Base-by-base conservation (phyloP, 306 rosid genomes). In the Prunus dulcis region DNA sequence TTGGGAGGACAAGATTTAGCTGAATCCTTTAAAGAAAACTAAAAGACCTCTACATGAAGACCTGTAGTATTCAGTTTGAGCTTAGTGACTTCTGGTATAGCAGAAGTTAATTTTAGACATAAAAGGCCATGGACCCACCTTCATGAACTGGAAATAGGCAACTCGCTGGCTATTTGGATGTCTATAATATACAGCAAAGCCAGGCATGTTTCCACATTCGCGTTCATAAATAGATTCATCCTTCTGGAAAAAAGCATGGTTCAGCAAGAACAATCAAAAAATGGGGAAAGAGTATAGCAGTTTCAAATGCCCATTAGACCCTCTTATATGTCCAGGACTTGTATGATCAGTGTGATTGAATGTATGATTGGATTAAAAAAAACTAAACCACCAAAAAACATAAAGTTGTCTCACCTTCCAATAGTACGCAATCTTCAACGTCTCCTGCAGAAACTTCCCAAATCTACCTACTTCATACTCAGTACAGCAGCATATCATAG, bases 401-500 rank as follows among this genome's bases (percentile, higher is more conserved):
- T 73, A 62, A 65, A 73, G 28, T n/a, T 38, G 66, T 13, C 32
- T 76, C 82, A 95, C 99, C 99, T 92, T 95, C 99, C 99, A 95
- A 77, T 85, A 76, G 82, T 95, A 95, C 64, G 99, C 99, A 77
- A 91, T 89, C 91, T 91, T 95, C 86, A 95, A 80, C 62, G 99
- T 95, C 89, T 95, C 97, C 46, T 85, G 89, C 57, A 95, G 81
- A 84, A 95, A 95, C 90, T 96, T 89, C 68, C 97, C 99, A 78
- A 95, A 96, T 86, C 99, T 87, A 72, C 99, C 99, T 20, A 81
- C 97, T 87, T 95, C 99, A 12, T 86, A 92, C 82, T 95, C 99
- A 51, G 99, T 92, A 86, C 99, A 95, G 84, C 99, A 95, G 86
- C 99, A 95, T 77, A 95, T 95, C 99, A 95, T 95, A 65, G 99